phyloP scores from a whole-genome alignment of 768 basidiomycete species.

The Trametes cinnabarina region DNA sequence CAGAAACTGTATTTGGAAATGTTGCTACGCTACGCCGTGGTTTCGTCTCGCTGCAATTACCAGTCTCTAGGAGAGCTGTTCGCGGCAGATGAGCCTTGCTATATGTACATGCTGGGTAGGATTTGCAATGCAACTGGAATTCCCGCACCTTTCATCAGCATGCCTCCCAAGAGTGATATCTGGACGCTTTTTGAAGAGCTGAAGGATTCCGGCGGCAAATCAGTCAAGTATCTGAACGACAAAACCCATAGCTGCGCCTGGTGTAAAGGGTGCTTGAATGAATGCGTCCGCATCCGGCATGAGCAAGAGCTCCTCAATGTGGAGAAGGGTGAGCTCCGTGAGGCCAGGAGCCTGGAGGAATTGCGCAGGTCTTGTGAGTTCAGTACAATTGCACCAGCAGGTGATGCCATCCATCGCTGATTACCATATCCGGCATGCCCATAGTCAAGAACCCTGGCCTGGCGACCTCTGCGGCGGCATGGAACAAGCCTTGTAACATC shows the following conservation, averaged over 20 bases:
- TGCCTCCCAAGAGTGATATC: not conserved
- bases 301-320: not conserved
- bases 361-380: not conserved
- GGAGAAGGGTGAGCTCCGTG: not conserved
- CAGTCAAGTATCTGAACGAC: slow-evolving; percentile 3
- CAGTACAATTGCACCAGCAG: not conserved
- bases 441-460: not conserved
- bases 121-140: not conserved
- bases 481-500: not conserved
- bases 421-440: not conserved
- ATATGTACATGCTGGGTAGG: not conserved
- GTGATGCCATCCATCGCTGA: not conserved
- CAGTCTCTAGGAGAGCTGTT: not conserved
- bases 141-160: not conserved
- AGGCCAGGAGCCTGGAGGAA: not conserved
- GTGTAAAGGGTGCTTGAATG: slow-evolving; percentile 1
- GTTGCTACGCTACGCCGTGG: not conserved
- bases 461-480: not conserved
- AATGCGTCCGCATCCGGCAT: not conserved
- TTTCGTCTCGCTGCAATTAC: not conserved
- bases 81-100: not conserved
- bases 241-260: not conserved
- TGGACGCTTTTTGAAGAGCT: not conserved
- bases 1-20: not conserved
- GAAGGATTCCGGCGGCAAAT: not conserved